Evolutionary conservation across 1,284 basidiomycete species (phyloP).

Genomic region (Erythrobasidium hasegawianum): DNA sequence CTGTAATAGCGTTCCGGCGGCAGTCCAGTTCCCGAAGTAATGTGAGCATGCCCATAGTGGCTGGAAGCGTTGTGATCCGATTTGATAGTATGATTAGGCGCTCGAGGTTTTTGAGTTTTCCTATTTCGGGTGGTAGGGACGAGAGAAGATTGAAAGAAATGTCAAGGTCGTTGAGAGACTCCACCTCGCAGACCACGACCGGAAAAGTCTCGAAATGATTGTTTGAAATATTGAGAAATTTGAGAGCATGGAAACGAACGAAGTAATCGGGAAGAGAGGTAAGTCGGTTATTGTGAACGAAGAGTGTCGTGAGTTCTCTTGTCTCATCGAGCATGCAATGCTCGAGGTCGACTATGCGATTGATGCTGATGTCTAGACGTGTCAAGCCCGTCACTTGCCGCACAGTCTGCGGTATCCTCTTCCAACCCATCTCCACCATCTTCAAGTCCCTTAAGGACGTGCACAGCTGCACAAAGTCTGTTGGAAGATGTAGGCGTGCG

Average conservation of each 20-base stretch:
- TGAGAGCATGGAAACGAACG: slow-evolving; percentile 65
- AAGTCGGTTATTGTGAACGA: slow-evolving; percentile 89
- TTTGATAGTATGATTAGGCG: slow-evolving; percentile 85
- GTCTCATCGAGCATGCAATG: slow-evolving; percentile 79
- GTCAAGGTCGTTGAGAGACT: slow-evolving; percentile 76
- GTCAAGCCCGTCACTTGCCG: slow-evolving; percentile 70
- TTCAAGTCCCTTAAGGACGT: slow-evolving; percentile 77
- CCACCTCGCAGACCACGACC: slow-evolving; percentile 68
- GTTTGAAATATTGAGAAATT: slow-evolving; percentile 89
- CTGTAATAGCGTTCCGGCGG: slow-evolving; percentile 72
- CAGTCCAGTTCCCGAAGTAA: slow-evolving; percentile 73
- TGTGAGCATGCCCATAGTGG: slow-evolving; percentile 61
- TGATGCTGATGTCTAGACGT: slow-evolving; percentile 86
- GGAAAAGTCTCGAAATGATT: slow-evolving; percentile 90
- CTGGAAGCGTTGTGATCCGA: slow-evolving; percentile 71
- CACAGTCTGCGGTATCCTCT: slow-evolving; percentile 82
- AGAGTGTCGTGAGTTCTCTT: slow-evolving; percentile 66
- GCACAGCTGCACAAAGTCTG: slow-evolving; percentile 93
- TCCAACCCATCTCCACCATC: slow-evolving; percentile 90
- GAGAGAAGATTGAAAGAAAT: slow-evolving; percentile 91
- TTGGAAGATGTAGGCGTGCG: slow-evolving; percentile 91
- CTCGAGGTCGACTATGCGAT: slow-evolving; percentile 84
- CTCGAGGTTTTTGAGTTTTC: slow-evolving; percentile 65
- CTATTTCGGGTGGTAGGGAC: slow-evolving; percentile 75
- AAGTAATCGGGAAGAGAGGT: slow-evolving; percentile 83